Evolutionary conservation across 805 yeast species (phyloP), one percentile per base, ranked within the genome.

Genomic region (Zygotorulaspora chibaensis): DNA sequence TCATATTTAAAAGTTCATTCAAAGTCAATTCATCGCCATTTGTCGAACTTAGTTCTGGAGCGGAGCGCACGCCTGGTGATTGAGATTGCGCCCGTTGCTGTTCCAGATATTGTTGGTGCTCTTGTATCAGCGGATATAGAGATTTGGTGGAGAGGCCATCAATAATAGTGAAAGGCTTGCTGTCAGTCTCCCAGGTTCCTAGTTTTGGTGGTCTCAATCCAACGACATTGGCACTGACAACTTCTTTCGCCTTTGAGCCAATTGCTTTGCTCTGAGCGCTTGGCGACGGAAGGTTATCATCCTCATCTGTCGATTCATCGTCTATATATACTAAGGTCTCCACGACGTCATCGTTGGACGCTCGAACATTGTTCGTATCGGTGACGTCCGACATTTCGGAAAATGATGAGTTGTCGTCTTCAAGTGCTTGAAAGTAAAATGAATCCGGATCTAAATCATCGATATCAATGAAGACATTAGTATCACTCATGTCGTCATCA

Each of bases 271-370:
- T 70, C 13, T 79, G 72, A 2, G 84, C 72, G 27, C 59, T 59
- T 5, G 84, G 80, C 2, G 81, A 81, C 3, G 97, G 96, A 36
- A 91, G 67, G 13, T 83, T 75, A n/a, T 79, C 76, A 60, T 91
- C 98, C 51, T 88, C 96, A 64, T 91, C 99, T 0, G 99, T 93
- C 12, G 95, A 87, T 56, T 90, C 96, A 35, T 93, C 96, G 54
- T 85, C 83, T 45, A 77, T 78, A 51, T 62, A 71, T 9, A 55
- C 54, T 3, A 66, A 65, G 10, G 66, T 58, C 35, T 66, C 68
- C 16, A 55, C 36, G 16, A 61, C 65, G 26, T 70, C 74, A 20
- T 52, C 51, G 41, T 52, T 47, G 11, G 38, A 43, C 17, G 43
- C 54, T 28, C 47, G 43, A 8, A 40, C 44, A 15, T 41, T 33